Percentiles rank a stretch among this genome's conserved stretches.
phyloP scores from a whole-genome alignment of 192 early-diverging fungal species.

The Coemansia furcata region DNA sequence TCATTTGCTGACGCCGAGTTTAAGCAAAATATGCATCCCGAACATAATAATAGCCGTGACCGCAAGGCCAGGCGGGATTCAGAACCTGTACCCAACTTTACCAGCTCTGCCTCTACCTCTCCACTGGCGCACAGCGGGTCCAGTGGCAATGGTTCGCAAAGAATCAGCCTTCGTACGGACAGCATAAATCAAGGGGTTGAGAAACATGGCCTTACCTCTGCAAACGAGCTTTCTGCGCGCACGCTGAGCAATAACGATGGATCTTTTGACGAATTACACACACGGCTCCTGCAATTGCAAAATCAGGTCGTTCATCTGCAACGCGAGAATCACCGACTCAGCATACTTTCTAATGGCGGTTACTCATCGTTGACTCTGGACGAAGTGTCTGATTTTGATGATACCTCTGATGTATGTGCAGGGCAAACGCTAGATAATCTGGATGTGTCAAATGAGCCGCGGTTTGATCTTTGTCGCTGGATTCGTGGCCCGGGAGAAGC shows the following conservation, averaged over 20 bases:
- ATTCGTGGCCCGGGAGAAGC: conserved; percentile 10
- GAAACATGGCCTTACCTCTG: background rate
- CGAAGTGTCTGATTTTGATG: background rate
- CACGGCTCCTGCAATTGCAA: conserved; percentile 1
- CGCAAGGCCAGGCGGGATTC: background rate
- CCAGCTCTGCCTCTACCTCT: background rate
- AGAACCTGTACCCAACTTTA: background rate
- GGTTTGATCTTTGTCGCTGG: conserved; percentile 35
- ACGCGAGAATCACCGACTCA: background rate
- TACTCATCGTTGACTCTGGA: background rate
- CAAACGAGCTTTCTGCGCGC: background rate
- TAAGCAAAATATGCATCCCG: background rate
- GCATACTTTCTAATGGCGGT: background rate
- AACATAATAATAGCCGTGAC: background rate
- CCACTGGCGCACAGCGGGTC: background rate
- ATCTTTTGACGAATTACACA: background rate
- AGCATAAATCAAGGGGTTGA: background rate
- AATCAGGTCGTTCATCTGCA: background rate
- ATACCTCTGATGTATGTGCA: background rate
- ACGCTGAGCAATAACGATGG: background rate
- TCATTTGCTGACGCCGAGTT: too few relatives aligned
- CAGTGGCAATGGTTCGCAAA: background rate
- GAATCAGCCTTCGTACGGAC: background rate
- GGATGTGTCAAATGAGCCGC: background rate
- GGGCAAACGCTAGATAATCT: background rate